Conservation (phyloP, 2,329 filamentous ascomycete species). For the Trichoderma simmonsii region DNA sequence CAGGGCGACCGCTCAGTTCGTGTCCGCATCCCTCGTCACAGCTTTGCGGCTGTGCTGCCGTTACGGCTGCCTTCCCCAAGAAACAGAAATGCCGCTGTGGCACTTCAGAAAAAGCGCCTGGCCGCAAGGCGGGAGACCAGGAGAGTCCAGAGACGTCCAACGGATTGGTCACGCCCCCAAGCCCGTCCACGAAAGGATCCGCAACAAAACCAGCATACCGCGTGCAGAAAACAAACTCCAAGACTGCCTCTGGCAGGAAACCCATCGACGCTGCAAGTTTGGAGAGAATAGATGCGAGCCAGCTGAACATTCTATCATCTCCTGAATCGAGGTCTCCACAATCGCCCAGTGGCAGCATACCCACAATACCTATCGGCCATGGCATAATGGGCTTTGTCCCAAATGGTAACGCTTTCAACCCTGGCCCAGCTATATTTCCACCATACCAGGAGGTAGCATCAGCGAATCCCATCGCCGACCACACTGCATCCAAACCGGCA, state of each 20-base stretch:
- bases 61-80: slow-evolving; percentile 63
- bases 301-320: slow-evolving; percentile 46
- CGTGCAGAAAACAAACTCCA: slow-evolving; percentile 44
- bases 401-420: slow-evolving; percentile 25
- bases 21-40: slow-evolving; percentile 64
- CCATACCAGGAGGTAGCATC: slow-evolving; percentile 32
- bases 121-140: slow-evolving; percentile 25
- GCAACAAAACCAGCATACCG: slow-evolving; percentile 37
- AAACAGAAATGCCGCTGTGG: slow-evolving; percentile 56
- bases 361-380: slow-evolving; percentile 27
- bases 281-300: slow-evolving; percentile 52
- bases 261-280: slow-evolving; percentile 49
- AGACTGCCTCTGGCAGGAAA: slow-evolving; percentile 38
- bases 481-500: slow-evolving; percentile 20
- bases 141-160: slow-evolving; percentile 28
- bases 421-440: slow-evolving; percentile 30
- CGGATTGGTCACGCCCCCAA: slow-evolving; percentile 29
- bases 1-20: slow-evolving; percentile 65
- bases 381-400: slow-evolving; percentile 30
- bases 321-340: slow-evolving; percentile 28
- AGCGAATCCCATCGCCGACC: slow-evolving; percentile 25
- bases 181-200: slow-evolving; percentile 30
- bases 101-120: slow-evolving; percentile 28
- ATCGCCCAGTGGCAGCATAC: slow-evolving; percentile 23
- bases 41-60: slow-evolving; percentile 58